These are phyloP conservation scores for Linum trigynum DNA, from an alignment of 345 rosid genomes.

Conservation along the genomic window DNA sequence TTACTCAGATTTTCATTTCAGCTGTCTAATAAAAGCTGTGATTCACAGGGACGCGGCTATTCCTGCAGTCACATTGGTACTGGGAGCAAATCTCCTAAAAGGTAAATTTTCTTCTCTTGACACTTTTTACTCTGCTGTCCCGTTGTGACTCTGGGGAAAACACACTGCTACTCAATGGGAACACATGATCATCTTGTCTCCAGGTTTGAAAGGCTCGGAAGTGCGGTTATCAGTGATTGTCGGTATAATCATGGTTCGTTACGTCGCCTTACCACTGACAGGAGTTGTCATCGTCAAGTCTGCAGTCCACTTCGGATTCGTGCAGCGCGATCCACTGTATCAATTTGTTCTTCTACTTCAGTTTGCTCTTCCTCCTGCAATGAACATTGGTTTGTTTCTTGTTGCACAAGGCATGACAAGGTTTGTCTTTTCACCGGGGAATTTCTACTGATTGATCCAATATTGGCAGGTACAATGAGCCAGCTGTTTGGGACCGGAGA, in stretches of 20 bases:
- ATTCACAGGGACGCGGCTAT: constrained; percentile 33
- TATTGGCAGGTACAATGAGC: constrained; percentile 29
- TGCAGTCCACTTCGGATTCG: constrained; percentile 25
- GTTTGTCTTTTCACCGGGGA: background rate
- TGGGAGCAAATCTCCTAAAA: constrained; percentile 44
- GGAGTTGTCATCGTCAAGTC: constrained; percentile 30
- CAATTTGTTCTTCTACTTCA: constrained; percentile 48
- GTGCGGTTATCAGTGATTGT: constrained; percentile 12
- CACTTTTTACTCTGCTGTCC: constrained; percentile 23
- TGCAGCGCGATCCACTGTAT: constrained; percentile 31
- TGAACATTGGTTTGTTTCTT: constrained; percentile 32
- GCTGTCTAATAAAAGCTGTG: no score
- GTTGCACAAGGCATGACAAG: background rate
- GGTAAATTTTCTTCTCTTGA: constrained; percentile 39
- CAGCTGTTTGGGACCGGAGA: constrained; percentile 32
- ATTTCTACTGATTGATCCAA: background rate
- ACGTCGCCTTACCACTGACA: constrained; percentile 23
- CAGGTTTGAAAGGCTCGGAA: constrained; percentile 42
- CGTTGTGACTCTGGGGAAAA: constrained; percentile 35
- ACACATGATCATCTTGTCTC: background rate
- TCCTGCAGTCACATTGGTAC: constrained; percentile 28
- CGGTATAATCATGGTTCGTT: constrained; percentile 32
- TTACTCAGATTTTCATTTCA: background rate
- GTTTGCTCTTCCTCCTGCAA: constrained; percentile 44
- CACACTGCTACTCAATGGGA: background rate